Base-by-base conservation (phyloP, 805 yeast species). In the Clavispora asparagi region DNA sequence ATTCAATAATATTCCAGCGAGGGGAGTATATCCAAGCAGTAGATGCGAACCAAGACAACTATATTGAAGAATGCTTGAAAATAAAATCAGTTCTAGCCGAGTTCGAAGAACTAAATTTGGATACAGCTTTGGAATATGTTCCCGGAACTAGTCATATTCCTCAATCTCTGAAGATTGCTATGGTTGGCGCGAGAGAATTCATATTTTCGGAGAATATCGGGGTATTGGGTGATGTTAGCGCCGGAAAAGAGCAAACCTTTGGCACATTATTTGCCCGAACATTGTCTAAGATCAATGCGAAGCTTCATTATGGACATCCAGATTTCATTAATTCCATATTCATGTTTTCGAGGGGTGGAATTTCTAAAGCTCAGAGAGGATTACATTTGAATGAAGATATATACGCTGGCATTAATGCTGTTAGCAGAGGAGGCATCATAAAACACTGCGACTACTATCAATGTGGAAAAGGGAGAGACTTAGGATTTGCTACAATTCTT, bases 41-140 rank as follows among this genome's bases (percentile, higher is more conserved):
- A 48, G 98, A 92, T 73, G 96, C 98, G 1, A 92, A 92, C 57
- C 98, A 92, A 68, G 98, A 92, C 63, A 92, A 92, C 62, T 92
- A 92, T 60, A 66, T 92, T 28, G 98, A 92, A 63, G 98, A 92
- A 65, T 92, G 98, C 62, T 66, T 92, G 51, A 92, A 92, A 71
- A 85, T 92, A 35, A 78, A 96, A 56, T 81, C 95, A 2, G 86
- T 92, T 1, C 67, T 92, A 42, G 83, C 95, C 9, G 98, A 92
- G 60, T 92, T 92, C 68, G 97, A 92, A 62, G 97, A 91, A 60
- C 65, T 83, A 56, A 45, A 64, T 64, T n/a, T 68, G 57, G 63
- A 74, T 74, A 46, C 85, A 79, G 28, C 83, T 74, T 65, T 72
- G 73, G 70, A 71, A n/a, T 74, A 76, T 51, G 58, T 64, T 13